Conservation (phyloP, 305 asterid genomes). For the Solanum hybrid region DNA sequence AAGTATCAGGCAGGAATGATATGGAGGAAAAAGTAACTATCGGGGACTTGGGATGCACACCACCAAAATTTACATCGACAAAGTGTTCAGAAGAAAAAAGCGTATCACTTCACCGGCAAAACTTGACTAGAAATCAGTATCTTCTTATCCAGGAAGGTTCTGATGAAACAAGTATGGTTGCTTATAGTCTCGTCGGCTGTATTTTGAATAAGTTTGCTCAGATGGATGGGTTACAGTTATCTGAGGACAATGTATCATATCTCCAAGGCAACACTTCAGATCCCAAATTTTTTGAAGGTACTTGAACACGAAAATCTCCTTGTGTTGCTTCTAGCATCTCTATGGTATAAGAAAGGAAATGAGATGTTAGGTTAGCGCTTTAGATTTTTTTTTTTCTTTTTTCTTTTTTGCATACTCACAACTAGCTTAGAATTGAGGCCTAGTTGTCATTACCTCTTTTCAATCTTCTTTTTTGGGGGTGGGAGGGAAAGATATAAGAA, state of each 20-base stretch:
- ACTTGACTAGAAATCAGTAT: constrained; percentile 31
- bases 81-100: constrained; percentile 2
- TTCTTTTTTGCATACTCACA: neutral
- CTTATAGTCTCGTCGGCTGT: constrained; percentile 44
- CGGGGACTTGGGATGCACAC: neutral
- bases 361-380: neutral
- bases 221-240: constrained; percentile 21
- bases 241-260: neutral
- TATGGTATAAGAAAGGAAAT: neutral
- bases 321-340: neutral
- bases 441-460: neutral
- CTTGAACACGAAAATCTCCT: neutral
- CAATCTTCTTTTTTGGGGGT: neutral
- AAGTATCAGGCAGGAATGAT: constrained; percentile 12
- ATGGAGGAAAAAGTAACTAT: constrained; percentile 16
- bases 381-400: neutral
- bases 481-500: neutral
- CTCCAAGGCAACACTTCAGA: constrained; percentile 4
- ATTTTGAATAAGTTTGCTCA: constrained; percentile 39
- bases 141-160: constrained; percentile 66
- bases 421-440: neutral
- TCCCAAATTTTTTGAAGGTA: neutral
- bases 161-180: constrained; percentile 48
- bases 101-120: constrained; percentile 17
- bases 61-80: constrained; percentile 7